A percentile compares a stretch with the other conserved stretches of the same genome.
Conservation (phyloP, 2,329 filamentous ascomycete species). For the Macrophomina pseudophaseolina region DNA sequence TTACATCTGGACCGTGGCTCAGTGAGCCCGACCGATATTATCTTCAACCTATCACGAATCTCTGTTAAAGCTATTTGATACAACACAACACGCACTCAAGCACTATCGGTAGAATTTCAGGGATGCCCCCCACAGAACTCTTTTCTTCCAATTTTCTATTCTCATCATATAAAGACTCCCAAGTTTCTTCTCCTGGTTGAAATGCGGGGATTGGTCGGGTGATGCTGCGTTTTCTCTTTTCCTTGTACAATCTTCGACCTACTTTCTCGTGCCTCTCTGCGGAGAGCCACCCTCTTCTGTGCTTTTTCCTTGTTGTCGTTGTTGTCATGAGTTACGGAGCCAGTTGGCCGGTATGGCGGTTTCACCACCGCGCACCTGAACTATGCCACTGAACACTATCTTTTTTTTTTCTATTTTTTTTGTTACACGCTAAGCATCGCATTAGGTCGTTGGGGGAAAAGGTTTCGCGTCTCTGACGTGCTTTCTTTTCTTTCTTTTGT, state of each 20-base stretch:
- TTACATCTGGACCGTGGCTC: constrained; percentile 21
- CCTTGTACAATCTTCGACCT: background rate
- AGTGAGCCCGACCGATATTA: constrained; percentile 22
- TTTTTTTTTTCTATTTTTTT: background rate
- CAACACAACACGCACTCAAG: background rate
- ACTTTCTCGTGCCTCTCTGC: constrained; percentile 2
- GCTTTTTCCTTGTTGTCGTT: constrained; percentile 18
- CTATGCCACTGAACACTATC: background rate
- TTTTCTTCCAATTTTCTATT: background rate
- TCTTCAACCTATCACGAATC: background rate
- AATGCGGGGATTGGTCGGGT: background rate
- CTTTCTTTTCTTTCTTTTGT: background rate
- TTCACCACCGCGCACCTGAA: background rate
- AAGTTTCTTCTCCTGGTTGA: constrained; percentile 4
- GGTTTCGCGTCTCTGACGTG: background rate
- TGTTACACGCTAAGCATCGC: background rate
- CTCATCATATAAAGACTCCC: background rate
- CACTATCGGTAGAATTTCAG: constrained; percentile 18
- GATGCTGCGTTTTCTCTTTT: background rate
- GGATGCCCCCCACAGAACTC: background rate
- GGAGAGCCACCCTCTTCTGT: constrained; percentile 4
- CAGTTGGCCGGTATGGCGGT: background rate
- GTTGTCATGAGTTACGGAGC: constrained; percentile 17
- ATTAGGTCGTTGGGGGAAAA: background rate
- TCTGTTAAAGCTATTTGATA: constrained; percentile 20